These are phyloP conservation scores for Lecanoromycetidae sp. DNA, from an alignment of 2,329 filamentous ascomycete species.

Conservation along the genomic window DNA sequence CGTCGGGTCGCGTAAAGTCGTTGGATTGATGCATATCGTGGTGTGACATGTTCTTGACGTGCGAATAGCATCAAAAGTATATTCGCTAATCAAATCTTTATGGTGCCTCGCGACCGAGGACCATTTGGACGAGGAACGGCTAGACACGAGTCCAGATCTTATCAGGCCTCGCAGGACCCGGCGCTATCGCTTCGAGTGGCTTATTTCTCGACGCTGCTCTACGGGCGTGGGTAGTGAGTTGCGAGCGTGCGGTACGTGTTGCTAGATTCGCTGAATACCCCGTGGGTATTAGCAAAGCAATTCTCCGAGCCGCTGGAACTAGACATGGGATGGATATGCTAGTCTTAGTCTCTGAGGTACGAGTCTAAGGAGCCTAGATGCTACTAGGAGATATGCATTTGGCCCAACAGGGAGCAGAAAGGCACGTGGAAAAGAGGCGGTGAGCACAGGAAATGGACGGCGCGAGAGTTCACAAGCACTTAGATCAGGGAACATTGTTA, in stretches of 20 bases:
- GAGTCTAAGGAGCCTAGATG: neutral
- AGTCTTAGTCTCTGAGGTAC: no score
- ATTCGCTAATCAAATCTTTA: neutral
- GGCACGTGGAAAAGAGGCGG: neutral
- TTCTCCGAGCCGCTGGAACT: slow-evolving; percentile 5
- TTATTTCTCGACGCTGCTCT: slow-evolving; percentile 3
- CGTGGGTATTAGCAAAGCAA: neutral
- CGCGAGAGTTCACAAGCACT: neutral
- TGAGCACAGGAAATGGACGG: neutral
- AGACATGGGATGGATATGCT: neutral
- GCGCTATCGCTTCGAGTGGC: neutral
- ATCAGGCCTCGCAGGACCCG: no score
- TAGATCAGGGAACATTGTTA: neutral
- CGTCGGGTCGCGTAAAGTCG: neutral
- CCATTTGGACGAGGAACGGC: neutral
- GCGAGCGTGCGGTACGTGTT: no score
- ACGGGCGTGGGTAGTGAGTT: neutral
- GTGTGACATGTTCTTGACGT: neutral
- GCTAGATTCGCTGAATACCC: no score
- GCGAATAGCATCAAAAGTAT: neutral
- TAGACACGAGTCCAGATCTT: neutral
- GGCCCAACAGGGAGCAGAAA: neutral
- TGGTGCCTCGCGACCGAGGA: neutral
- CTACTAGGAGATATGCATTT: neutral
- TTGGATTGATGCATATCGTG: neutral